These are phyloP conservation scores for Obelidium mucronatum DNA, from an alignment of 192 early-diverging fungal genomes.

Conservation along the genomic window DNA sequence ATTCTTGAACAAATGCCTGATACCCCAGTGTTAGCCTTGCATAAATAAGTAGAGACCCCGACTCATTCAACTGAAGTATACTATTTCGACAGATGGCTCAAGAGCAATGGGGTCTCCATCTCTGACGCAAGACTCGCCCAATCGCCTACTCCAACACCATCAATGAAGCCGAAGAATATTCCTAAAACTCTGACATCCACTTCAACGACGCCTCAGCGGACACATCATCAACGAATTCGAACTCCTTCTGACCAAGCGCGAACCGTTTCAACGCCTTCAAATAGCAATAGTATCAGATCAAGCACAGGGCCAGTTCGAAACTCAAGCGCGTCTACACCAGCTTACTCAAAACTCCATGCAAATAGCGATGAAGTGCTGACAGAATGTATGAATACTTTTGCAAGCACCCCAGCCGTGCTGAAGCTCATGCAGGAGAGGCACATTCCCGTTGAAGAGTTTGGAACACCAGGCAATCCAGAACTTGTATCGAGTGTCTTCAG, in stretches of 20 bases:
- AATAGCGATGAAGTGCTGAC: background rate
- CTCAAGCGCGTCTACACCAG: background rate
- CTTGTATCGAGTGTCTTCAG: too few relatives aligned
- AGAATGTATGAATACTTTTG: slow-evolving; percentile 13
- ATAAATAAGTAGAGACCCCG: background rate
- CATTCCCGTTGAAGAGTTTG: background rate
- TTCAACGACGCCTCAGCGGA: background rate
- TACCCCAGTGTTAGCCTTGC: slow-evolving; percentile 11
- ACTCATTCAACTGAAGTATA: background rate
- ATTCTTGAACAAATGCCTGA: slow-evolving; percentile 28
- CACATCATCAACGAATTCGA: background rate
- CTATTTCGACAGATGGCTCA: background rate
- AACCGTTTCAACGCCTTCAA: background rate
- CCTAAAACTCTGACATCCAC: background rate
- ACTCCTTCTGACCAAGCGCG: slow-evolving; percentile 12
- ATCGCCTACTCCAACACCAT: background rate
- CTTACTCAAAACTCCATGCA: background rate
- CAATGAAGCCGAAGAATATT: background rate
- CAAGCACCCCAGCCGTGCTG: slow-evolving; percentile 13
- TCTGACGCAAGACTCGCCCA: background rate
- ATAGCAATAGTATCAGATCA: too few relatives aligned
- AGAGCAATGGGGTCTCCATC: background rate
- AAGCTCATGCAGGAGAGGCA: background rate
- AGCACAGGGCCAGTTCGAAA: background rate
- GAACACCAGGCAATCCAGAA: too few relatives aligned